These are phyloP conservation scores for Chloropicon primus DNA, from an alignment of 139 green algal genomes.

Conservation along the genomic window DNA sequence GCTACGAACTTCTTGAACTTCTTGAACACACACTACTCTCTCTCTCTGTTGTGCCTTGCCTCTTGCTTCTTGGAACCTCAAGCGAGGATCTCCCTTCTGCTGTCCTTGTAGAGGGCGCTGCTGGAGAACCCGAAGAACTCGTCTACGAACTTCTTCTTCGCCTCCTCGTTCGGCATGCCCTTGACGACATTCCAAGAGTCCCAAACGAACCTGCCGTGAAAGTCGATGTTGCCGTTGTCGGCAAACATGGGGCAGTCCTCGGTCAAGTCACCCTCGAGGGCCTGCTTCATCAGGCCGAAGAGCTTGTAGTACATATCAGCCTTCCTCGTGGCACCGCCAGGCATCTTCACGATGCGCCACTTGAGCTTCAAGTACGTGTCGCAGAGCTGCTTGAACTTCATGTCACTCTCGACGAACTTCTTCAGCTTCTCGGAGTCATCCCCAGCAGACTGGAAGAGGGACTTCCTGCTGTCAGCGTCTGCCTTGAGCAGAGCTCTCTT, in stretches of 20 bases:
- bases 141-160: not conserved
- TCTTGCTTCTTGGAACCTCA: too few species aligned
- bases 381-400: not conserved
- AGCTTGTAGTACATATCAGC: not conserved
- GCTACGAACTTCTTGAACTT: too few species aligned
- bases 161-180: not conserved
- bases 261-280: not conserved
- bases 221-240: not conserved
- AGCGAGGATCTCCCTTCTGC: too few species aligned
- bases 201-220: not conserved
- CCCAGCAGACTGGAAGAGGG: not conserved
- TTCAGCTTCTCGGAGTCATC: not conserved
- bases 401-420: not conserved
- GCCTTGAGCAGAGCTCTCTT: not conserved
- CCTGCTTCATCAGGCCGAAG: not conserved
- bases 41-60: too few species aligned
- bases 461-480: not conserved
- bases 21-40: too few species aligned
- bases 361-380: not conserved
- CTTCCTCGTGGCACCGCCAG: not conserved
- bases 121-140: not conserved
- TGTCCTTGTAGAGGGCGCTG: not conserved
- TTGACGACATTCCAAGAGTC: not conserved
- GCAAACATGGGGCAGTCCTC: not conserved
- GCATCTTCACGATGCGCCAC: not conserved